phyloP scores from a whole-genome alignment of 2,329 filamentous ascomycete species.

The Bipolaris cookei region DNA sequence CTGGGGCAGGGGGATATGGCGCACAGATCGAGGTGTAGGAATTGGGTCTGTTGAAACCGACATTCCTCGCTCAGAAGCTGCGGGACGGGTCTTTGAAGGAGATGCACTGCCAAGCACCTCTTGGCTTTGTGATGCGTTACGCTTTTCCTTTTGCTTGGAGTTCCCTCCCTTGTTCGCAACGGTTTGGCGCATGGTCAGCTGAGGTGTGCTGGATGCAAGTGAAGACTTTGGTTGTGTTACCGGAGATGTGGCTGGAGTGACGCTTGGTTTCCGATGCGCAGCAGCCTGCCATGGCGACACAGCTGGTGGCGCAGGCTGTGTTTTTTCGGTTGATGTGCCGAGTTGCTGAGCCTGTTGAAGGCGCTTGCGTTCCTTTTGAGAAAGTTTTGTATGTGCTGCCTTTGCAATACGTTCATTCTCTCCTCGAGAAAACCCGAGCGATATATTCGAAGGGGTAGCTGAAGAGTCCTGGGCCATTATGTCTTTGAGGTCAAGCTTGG shows the following conservation, averaged over 20 bases:
- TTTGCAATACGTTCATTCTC: slow-evolving; percentile 47
- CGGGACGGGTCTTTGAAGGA: slow-evolving; percentile 36
- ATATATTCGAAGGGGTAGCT: slow-evolving; percentile 59
- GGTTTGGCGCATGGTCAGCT: slow-evolving; percentile 68
- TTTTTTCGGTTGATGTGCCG: slow-evolving; percentile 35
- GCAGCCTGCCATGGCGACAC: slow-evolving; percentile 47
- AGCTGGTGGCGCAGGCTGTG: slow-evolving; percentile 38
- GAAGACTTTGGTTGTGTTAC: slow-evolving; percentile 17
- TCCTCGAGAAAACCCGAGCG: slow-evolving; percentile 58
- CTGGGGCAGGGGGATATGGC: slow-evolving; percentile 60
- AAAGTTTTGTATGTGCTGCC: slow-evolving; percentile 67
- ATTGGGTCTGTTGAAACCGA: slow-evolving; percentile 45
- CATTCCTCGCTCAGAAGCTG: slow-evolving; percentile 42
- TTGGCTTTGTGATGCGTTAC: slow-evolving; percentile 21
- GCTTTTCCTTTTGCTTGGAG: slow-evolving; percentile 37
- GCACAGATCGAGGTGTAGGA: slow-evolving; percentile 54
- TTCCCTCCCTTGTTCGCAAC: slow-evolving; percentile 49
- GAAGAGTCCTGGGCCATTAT: slow-evolving; percentile 71
- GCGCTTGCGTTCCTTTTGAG: slow-evolving; percentile 89
- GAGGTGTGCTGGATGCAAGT: slow-evolving; percentile 50
- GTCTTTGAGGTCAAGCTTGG: slow-evolving; percentile 75
- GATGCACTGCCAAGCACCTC: slow-evolving; percentile 19
- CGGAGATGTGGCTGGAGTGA: slow-evolving; percentile 22
- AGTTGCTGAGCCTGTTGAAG: slow-evolving; percentile 48
- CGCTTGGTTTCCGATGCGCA: slow-evolving; percentile 40